A percentile compares a stretch with the other conserved stretches of the same genome.
phyloP scores from a whole-genome alignment of 176 grass and related monocot species.

The Triticum urartu region DNA sequence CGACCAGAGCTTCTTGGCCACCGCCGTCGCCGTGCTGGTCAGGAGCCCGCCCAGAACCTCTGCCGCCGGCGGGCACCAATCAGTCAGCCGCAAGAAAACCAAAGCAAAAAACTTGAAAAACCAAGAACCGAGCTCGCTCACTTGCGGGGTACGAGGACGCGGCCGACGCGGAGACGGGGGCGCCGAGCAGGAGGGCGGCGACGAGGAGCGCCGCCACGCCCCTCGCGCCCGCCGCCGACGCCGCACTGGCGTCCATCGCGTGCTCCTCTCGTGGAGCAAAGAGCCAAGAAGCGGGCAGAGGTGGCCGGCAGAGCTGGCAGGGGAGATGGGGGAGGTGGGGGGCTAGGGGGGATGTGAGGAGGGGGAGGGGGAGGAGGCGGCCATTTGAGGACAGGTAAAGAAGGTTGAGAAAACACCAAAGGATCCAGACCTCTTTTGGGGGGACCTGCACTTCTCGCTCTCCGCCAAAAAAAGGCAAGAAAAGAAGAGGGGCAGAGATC shows the following conservation, averaged over 20 bases:
- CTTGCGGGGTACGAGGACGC: constrained; percentile 63
- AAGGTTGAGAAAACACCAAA: constrained; percentile 58
- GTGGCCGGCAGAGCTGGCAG: not conserved
- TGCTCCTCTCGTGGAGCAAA: not conserved
- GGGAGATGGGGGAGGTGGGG: not conserved
- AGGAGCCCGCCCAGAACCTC: constrained; percentile 62
- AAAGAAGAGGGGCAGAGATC: not conserved
- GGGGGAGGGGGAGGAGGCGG: not conserved
- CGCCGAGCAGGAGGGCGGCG: constrained; percentile 31
- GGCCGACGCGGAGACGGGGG: constrained; percentile 39
- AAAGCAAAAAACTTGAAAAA: not conserved
- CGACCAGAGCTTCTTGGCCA: constrained; percentile 77
- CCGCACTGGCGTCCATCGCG: constrained; percentile 14
- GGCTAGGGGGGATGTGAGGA: not conserved
- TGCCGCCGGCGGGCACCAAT: constrained; percentile 13
- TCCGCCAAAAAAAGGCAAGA: not conserved
- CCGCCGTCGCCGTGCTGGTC: constrained; percentile 57
- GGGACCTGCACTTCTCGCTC: constrained; percentile 35
- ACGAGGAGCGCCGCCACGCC: constrained; percentile 15
- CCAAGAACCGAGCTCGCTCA: constrained; percentile 43
- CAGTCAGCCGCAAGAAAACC: not conserved
- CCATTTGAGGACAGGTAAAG: constrained; percentile 57
- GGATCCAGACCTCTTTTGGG: constrained; percentile 39
- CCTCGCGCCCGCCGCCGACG: not conserved
- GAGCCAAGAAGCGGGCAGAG: not conserved